phyloP scores from a whole-genome alignment of 352 stramenopile species.

The Phytopythium aichiense region DNA sequence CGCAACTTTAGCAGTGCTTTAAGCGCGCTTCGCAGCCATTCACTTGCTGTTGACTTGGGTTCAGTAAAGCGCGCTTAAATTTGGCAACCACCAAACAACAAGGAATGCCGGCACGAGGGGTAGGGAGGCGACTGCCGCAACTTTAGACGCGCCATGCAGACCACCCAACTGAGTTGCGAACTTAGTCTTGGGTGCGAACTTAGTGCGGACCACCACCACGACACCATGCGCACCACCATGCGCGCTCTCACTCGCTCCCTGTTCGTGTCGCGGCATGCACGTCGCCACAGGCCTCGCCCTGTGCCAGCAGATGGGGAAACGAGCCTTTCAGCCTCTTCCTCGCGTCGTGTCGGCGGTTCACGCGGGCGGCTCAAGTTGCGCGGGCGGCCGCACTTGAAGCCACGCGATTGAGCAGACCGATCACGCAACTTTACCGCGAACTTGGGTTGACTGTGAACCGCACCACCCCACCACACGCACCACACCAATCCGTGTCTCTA shows the following conservation, averaged over 20 bases:
- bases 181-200: background rate
- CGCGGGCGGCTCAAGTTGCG: background rate
- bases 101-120: background rate
- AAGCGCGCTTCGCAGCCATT: slow-evolving; percentile 11
- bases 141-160: background rate
- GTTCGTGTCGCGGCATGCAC: no score
- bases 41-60: background rate
- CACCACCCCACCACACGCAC: background rate
- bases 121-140: background rate
- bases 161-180: background rate
- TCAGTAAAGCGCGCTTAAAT: slow-evolving; percentile 20
- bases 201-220: background rate
- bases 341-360: no score
- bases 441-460: background rate
- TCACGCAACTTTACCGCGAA: slow-evolving; percentile 1
- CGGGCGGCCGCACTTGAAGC: background rate
- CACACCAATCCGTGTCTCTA: background rate
- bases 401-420: background rate
- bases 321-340: no score
- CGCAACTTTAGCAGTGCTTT: background rate
- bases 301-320: no score
- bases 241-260: no score
- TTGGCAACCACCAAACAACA: background rate
- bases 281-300: no score
- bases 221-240: background rate